phyloP scores from a whole-genome alignment of 2,329 filamentous ascomycete species.

The Ophiocordyceps polyrhachis-furcata region DNA sequence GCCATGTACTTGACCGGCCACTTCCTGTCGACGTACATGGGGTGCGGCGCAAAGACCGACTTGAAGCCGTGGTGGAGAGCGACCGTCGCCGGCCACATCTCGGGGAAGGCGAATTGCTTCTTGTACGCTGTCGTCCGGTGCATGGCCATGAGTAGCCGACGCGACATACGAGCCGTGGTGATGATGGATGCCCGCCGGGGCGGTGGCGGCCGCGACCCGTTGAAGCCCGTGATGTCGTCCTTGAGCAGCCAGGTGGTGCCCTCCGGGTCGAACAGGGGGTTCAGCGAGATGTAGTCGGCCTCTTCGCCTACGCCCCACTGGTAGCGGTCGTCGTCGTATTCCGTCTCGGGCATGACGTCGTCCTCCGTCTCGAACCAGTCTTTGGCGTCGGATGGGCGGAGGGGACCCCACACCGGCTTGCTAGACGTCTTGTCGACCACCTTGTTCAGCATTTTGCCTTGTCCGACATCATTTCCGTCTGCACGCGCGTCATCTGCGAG shows the following conservation, averaged over 20 bases:
- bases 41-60: slow-evolving; percentile 78
- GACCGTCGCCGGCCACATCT: slow-evolving; percentile 87
- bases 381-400: slow-evolving; percentile 44
- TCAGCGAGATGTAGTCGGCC: slow-evolving; percentile 80
- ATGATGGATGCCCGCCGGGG: slow-evolving; percentile 76
- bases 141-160: slow-evolving; percentile 66
- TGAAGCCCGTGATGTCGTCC: slow-evolving; percentile 73
- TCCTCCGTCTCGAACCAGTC: slow-evolving; percentile 57
- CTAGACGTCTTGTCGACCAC: slow-evolving; percentile 25
- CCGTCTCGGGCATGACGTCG: slow-evolving; percentile 53
- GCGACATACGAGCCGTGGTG: slow-evolving; percentile 68
- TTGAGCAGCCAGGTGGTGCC: slow-evolving; percentile 68
- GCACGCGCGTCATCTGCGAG: slow-evolving; percentile 51
- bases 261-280: slow-evolving; percentile 79
- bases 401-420: slow-evolving; percentile 68
- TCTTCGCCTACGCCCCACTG: slow-evolving; percentile 79
- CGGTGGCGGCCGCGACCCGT: slow-evolving; percentile 37
- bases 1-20: slow-evolving; percentile 72
- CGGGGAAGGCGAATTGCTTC: slow-evolving; percentile 81
- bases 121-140: slow-evolving; percentile 72
- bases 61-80: slow-evolving; percentile 86
- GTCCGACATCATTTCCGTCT: slow-evolving; percentile 50
- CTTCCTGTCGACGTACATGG: slow-evolving; percentile 67
- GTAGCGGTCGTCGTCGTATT: slow-evolving; percentile 62
- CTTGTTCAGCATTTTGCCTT: slow-evolving; percentile 50